phyloP scores from a whole-genome alignment of 345 rosid species.

The Pistacia atlantica region DNA sequence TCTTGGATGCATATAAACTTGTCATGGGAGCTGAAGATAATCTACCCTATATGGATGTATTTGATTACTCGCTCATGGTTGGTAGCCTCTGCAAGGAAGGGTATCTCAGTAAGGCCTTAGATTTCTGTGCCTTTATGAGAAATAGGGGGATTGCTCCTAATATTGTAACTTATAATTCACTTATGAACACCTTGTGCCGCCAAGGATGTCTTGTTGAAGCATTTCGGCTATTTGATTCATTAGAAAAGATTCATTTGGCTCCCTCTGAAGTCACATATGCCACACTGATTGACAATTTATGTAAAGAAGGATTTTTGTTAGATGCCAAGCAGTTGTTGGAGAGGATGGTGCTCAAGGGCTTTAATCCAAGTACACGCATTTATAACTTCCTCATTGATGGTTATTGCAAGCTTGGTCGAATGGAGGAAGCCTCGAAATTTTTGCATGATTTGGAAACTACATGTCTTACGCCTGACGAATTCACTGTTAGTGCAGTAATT shows the following conservation, averaged over 20 bases:
- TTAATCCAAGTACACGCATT: conserved; percentile 43
- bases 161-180: conserved; percentile 67
- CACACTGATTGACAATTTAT: conserved; percentile 63
- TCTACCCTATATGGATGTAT: conserved; percentile 55
- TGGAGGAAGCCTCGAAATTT: conserved; percentile 63
- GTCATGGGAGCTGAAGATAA: conserved; percentile 41
- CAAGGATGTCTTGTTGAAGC: conserved; percentile 90
- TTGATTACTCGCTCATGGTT: conserved; percentile 60
- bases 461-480: conserved; percentile 57
- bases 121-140: conserved; percentile 61
- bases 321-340: conserved; percentile 69
- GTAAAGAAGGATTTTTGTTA: conserved; percentile 62
- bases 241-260: conserved; percentile 56
- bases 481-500: conserved; percentile 71
- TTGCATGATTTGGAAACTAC: conserved; percentile 42
- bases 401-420: conserved; percentile 62
- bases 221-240: conserved; percentile 77
- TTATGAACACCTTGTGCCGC: conserved; percentile 68
- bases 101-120: conserved; percentile 55
- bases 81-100: conserved; percentile 80
- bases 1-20: conserved; percentile 65
- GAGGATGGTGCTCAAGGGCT: conserved; percentile 53
- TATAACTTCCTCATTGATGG: conserved; percentile 70
- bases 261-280: conserved; percentile 69
- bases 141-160: conserved; percentile 53